Evolutionary conservation across 176 grass and related monocot species (phyloP).

Genomic region (Bothriochloa decipiens): DNA sequence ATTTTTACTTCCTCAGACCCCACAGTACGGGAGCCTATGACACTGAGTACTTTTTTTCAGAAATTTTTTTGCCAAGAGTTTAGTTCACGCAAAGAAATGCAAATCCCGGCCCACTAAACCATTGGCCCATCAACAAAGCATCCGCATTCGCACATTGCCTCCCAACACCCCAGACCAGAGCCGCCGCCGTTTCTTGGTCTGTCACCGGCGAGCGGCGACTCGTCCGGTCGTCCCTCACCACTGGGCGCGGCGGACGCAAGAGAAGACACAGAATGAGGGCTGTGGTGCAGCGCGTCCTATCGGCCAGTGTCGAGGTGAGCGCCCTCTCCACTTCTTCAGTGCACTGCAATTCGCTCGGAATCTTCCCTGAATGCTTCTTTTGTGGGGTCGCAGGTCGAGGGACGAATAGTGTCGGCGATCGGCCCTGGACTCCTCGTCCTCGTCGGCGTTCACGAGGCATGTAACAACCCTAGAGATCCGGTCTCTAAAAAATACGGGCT

Average conservation of each 20-base stretch:
- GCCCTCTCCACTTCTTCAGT: background rate
- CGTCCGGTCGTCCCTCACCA: background rate
- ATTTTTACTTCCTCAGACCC: no score
- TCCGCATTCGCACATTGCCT: background rate
- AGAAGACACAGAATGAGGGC: constrained; percentile 64
- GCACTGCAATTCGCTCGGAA: constrained; percentile 16
- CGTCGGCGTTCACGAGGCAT: constrained; percentile 83
- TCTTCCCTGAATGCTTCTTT: constrained; percentile 31
- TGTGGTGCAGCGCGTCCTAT: constrained; percentile 94
- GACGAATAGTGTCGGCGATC: constrained; percentile 81
- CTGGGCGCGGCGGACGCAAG: background rate
- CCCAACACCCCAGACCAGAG: background rate
- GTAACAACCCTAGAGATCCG: no score
- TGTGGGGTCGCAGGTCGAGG: constrained; percentile 69
- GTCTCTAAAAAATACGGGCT: no score
- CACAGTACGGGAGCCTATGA: no score
- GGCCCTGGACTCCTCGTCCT: constrained; percentile 88
- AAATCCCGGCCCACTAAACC: background rate
- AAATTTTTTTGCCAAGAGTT: no score
- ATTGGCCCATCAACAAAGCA: background rate
- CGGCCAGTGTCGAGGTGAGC: constrained; percentile 82
- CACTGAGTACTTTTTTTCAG: no score
- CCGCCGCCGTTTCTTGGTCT: background rate
- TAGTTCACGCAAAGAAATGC: background rate
- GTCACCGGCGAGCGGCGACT: constrained; percentile 28